Evolutionary conservation across 2,329 filamentous ascomycete genomes (phyloP).

Genomic region (Fusarium musae): DNA sequence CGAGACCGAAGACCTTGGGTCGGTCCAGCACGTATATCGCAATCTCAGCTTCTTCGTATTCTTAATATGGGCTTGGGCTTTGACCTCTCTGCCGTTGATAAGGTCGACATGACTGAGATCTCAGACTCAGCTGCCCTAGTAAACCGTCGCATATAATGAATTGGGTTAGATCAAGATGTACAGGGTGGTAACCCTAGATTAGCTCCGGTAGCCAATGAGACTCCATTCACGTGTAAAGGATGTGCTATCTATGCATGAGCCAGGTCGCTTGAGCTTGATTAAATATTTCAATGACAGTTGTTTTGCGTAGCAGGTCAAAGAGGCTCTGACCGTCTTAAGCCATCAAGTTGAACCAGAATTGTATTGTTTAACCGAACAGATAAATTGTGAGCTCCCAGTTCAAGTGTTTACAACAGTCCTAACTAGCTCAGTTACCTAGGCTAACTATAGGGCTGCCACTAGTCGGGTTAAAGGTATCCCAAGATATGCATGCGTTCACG

Average conservation of each 20-base stretch:
- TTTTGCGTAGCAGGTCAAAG: not conserved
- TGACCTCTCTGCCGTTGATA: not conserved
- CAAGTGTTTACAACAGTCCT: no score
- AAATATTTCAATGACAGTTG: not conserved
- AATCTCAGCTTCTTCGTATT: not conserved
- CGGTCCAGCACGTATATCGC: not conserved
- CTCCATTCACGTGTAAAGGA: not conserved
- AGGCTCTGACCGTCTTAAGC: not conserved
- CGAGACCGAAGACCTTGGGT: not conserved
- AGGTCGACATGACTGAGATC: rapidly evolving
- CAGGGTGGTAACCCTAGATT: no score
- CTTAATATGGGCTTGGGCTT: not conserved
- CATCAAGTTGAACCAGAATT: not conserved
- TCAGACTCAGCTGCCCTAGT: not conserved
- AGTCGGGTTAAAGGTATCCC: rapidly evolving
- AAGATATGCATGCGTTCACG: rapidly evolving
- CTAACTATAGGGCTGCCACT: not conserved
- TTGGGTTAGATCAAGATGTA: no score
- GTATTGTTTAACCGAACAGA: not conserved
- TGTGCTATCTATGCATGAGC: not conserved
- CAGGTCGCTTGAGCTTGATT: not conserved
- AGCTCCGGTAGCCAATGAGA: no score
- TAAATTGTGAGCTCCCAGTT: no score
- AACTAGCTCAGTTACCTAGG: not conserved
- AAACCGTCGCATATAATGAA: not conserved